A percentile compares a stretch with the other conserved stretches of the same genome.
Evolutionary conservation across 257 asterid species (phyloP).

Genomic region (Anisodus acutangulus): DNA sequence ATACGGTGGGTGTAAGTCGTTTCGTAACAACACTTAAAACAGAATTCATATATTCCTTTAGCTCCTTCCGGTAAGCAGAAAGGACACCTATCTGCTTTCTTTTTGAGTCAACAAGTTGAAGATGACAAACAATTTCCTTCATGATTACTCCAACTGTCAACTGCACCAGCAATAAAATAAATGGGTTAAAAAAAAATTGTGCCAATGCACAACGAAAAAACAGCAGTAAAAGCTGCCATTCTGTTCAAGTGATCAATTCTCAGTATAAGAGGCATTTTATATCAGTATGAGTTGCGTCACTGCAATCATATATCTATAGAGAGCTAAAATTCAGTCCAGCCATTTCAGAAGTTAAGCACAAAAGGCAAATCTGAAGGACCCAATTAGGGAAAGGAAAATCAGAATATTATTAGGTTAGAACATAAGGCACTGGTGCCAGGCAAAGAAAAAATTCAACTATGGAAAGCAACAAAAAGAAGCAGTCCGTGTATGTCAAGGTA

Average conservation of each 20-base stretch:
- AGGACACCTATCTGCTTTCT: slow-evolving; percentile 58
- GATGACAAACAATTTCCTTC: slow-evolving; percentile 74
- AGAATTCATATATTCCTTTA: slow-evolving; percentile 58
- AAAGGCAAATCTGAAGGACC: slow-evolving; percentile 20
- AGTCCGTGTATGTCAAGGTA: neutral
- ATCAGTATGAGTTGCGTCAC: neutral
- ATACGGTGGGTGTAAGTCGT: slow-evolving; percentile 67
- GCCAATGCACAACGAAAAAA: slow-evolving; percentile 19
- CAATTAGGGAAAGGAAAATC: slow-evolving; percentile 9
- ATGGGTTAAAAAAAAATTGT: slow-evolving; percentile 28
- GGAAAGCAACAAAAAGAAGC: slow-evolving; percentile 16
- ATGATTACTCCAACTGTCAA: slow-evolving; percentile 64
- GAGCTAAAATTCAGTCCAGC: neutral
- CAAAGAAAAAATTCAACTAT: neutral
- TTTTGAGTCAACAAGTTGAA: slow-evolving; percentile 56
- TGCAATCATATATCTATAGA: neutral
- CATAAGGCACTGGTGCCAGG: neutral
- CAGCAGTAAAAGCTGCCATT: neutral
- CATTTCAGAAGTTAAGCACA: slow-evolving; percentile 1
- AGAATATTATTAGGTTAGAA: neutral
- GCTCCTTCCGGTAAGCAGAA: slow-evolving; percentile 60
- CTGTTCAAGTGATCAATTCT: neutral
- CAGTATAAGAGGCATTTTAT: neutral
- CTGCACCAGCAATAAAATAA: slow-evolving; percentile 52
- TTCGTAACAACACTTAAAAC: slow-evolving; percentile 58